Base-by-base conservation (phyloP, 805 yeast species). In the Candida succiphila region DNA sequence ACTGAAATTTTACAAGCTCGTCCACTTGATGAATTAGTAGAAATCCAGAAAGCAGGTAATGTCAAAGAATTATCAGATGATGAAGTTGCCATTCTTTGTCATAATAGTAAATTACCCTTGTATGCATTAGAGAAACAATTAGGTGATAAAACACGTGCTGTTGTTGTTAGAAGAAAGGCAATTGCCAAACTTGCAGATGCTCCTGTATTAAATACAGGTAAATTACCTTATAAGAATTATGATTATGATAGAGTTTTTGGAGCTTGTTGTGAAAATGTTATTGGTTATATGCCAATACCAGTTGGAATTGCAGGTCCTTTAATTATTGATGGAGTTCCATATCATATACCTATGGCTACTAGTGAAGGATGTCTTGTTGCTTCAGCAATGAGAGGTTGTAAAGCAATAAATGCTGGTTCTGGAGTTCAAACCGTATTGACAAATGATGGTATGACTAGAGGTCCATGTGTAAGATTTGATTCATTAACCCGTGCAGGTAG, bases 341-440 rank as follows among this genome's bases (percentile, higher is more conserved):
- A 71, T 56, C 95, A 87, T 59, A 78, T 92, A 45, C 99, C 99
- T 26, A 86, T 92, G 95, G 99, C 99, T 19, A 92, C 99, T 14
- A 92, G 98, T 24, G 99, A 92, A 64, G 99, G 99, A 34, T 94
- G 97, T 61, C 69, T 92, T 37, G 96, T 92, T 44, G 99, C 99
- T 4, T 87, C 96, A 15, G 81, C 98, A 12, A 89, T 86, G 95
- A 82, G 99, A 61, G 99, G 99, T 44, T 92, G 97, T 66, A 92
- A 92, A 56, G 97, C 97, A 19, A 82, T 92, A 44, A 92, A 92
- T 56, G 78, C 89, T 6, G 98, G 98, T 39, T 96, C 97, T 33
- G 99, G 99, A 58, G 94, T 83, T 20, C 65, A 73, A 32, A 85
- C 98, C 21, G 95, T 89, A 18, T 69, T 92, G 45, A 85, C 96